phyloP scores from a whole-genome alignment of 768 basidiomycete species.

The Collybiopsis luxurians region DNA sequence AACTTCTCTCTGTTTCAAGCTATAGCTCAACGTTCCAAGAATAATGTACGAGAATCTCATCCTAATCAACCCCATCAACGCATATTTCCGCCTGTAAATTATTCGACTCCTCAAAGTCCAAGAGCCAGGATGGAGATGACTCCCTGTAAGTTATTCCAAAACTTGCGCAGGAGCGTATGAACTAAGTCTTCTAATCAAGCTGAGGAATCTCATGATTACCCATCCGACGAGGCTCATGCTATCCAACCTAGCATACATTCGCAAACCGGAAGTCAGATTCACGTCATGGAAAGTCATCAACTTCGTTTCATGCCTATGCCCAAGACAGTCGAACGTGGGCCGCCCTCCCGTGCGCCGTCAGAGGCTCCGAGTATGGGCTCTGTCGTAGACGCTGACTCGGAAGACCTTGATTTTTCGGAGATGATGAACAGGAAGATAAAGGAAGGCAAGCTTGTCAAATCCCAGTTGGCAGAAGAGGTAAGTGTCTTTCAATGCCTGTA shows the following conservation, averaged over 20 bases:
- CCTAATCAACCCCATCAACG: background rate
- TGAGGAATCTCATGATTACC: background rate
- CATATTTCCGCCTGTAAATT: slow-evolving; percentile 1
- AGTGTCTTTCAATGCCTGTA: slow-evolving; percentile 10
- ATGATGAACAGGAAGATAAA: slow-evolving; percentile 19
- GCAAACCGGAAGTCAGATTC: background rate
- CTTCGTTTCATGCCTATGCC: slow-evolving; percentile 2
- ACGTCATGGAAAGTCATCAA: background rate
- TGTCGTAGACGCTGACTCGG: slow-evolving; percentile 10
- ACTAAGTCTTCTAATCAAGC: background rate
- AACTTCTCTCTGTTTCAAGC: background rate
- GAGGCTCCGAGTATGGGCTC: background rate
- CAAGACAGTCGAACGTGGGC: background rate
- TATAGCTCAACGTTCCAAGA: background rate
- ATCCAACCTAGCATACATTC: background rate
- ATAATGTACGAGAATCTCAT: background rate
- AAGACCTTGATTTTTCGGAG: slow-evolving; percentile 19
- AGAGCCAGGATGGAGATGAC: background rate
- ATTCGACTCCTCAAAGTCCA: slow-evolving; percentile 1
- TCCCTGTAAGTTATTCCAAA: background rate
- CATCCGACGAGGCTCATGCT: background rate
- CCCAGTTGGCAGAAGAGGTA: slow-evolving; percentile 23
- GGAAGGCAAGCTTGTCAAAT: slow-evolving; percentile 19
- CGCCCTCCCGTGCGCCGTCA: background rate
- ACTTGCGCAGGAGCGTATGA: too few relatives aligned